A percentile compares a stretch with the other conserved stretches of the same genome.
Conservation (phyloP, 1,139 yeast species). For the Fermentozyma sake region DNA sequence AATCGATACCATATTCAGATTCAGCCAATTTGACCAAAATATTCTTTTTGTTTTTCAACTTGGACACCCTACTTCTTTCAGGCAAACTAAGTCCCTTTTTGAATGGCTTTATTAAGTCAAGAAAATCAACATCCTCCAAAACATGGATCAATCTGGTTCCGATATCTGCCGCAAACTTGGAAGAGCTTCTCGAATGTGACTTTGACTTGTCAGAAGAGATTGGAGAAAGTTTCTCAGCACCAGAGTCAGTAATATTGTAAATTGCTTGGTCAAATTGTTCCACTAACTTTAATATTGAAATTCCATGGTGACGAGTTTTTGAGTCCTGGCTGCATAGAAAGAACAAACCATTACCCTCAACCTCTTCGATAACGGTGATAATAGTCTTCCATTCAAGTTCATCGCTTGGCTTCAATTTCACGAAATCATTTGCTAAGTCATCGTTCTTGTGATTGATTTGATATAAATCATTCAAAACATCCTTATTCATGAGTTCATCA, state of each 20-base stretch:
- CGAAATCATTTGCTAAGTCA: constrained; percentile 20
- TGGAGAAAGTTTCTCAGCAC: constrained; percentile 5
- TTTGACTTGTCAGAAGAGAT: constrained; percentile 9
- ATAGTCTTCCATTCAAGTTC: constrained; percentile 75
- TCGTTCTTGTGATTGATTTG: constrained; percentile 39
- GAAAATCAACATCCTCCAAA: constrained; percentile 65
- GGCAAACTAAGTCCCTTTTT: constrained; percentile 71
- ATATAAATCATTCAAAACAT: constrained; percentile 40
- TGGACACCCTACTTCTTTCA: constrained; percentile 68
- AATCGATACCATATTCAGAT: constrained; percentile 90
- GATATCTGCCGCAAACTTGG: constrained; percentile 73
- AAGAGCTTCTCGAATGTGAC: constrained; percentile 55
- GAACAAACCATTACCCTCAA: constrained; percentile 92
- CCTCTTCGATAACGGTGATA: constrained; percentile 83
- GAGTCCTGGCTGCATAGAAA: constrained; percentile 88
- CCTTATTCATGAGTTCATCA: constrained; percentile 37
- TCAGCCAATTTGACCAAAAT: constrained; percentile 74
- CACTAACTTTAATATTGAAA: constrained; percentile 67
- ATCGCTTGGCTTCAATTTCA: constrained; percentile 44
- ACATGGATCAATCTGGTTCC: constrained; percentile 79
- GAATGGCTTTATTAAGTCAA: constrained; percentile 58
- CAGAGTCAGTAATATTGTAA: constrained; percentile 41
- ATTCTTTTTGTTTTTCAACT: constrained; percentile 59
- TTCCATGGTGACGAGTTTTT: constrained; percentile 66
- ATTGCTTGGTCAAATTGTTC: constrained; percentile 84